Conservation (phyloP, 148 eudicot genomes). For the Mesembryanthemum crystallinum region DNA sequence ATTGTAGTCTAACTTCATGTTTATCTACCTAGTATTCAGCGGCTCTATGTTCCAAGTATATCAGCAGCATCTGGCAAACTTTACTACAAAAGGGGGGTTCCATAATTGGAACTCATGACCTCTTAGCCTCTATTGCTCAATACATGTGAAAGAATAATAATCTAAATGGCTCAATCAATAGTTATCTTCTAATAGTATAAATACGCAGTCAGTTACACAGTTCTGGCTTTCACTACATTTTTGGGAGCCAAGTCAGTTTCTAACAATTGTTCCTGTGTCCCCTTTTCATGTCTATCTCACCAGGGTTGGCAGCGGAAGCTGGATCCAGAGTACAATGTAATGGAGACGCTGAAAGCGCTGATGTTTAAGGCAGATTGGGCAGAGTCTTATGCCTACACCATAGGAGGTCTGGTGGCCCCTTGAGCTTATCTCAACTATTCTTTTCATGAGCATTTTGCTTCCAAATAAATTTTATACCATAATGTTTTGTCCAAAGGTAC, state of each 20-base stretch:
- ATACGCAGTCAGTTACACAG: no score
- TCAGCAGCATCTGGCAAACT: no score
- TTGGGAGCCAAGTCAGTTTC: neutral
- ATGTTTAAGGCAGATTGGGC: slow-evolving; percentile 76
- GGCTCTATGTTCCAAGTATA: no score
- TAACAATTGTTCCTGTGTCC: neutral
- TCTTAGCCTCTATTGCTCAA: no score
- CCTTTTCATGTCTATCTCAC: neutral
- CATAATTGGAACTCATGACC: no score
- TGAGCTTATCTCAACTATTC: slow-evolving; percentile 19
- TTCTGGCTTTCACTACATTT: neutral
- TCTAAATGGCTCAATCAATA: neutral
- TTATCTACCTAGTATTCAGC: no score
- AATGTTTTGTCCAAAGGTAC: slow-evolving; percentile 1
- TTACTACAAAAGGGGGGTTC: no score
- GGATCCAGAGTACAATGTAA: slow-evolving; percentile 67
- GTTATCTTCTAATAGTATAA: neutral
- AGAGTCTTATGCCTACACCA: slow-evolving; percentile 59
- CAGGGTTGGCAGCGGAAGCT: slow-evolving; percentile 89
- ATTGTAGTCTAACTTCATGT: no score
- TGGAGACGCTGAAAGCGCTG: slow-evolving; percentile 55
- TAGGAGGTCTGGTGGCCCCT: slow-evolving; percentile 76
- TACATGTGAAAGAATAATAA: no score
- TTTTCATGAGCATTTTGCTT: neutral
- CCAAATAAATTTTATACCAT: neutral